phyloP scores from a whole-genome alignment of 192 early-diverging fungal genomes.

The Linnemannia exigua region DNA sequence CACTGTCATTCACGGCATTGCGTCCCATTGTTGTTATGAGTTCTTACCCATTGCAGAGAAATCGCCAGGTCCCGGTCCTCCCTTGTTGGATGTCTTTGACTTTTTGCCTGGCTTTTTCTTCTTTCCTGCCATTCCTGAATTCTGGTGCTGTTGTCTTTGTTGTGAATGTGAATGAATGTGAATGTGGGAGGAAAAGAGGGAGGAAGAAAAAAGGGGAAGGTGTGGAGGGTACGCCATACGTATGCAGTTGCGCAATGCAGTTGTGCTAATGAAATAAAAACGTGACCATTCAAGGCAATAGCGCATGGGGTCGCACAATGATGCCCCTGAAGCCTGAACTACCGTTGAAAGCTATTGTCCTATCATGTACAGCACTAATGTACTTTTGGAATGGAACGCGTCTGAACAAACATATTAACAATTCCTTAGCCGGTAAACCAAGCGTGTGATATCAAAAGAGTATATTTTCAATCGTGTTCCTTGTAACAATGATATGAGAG shows the following conservation, averaged over 20 bases:
- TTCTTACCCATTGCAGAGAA: background rate
- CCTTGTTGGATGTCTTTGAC: background rate
- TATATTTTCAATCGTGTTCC: too few species aligned
- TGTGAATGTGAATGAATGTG: background rate
- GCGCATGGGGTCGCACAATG: background rate
- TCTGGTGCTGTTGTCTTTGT: background rate
- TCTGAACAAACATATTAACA: background rate
- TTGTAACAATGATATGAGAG: too few species aligned
- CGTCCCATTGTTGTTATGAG: background rate
- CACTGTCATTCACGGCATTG: background rate
- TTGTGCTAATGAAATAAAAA: background rate
- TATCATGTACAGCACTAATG: background rate
- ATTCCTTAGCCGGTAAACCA: too few species aligned
- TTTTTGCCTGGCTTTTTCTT: slow-evolving; percentile 38
- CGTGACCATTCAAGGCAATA: too few species aligned
- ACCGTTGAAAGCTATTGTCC: background rate
- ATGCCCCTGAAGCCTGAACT: background rate
- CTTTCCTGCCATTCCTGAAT: slow-evolving; percentile 22
- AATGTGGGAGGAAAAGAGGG: background rate
- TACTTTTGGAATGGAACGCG: background rate
- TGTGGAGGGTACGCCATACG: background rate
- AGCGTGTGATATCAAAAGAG: too few species aligned
- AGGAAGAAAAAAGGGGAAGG: background rate
- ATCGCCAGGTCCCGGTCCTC: background rate
- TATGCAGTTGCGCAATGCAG: background rate